These are phyloP conservation scores for Cryptococcus hybrid DNA, from an alignment of 1,284 basidiomycete genomes.

Conservation along the genomic window DNA sequence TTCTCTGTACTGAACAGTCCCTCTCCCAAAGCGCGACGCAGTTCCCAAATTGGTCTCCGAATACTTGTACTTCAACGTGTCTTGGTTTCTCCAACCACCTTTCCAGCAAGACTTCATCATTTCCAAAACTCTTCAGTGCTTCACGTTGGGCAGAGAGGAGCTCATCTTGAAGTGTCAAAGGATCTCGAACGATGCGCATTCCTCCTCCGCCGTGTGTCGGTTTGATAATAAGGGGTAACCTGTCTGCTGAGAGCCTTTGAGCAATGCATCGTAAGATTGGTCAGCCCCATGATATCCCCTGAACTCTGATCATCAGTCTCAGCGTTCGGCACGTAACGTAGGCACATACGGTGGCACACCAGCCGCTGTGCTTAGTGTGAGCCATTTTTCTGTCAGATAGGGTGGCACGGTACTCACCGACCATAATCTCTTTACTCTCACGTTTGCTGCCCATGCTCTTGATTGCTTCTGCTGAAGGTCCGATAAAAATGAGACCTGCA, in stretches of 20 bases:
- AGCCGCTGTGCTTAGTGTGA: constrained; percentile 57
- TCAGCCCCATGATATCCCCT: constrained; percentile 57
- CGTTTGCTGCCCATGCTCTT: constrained; percentile 63
- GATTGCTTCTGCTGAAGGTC: constrained; percentile 62
- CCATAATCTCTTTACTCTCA: constrained; percentile 77
- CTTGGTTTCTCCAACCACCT: constrained; percentile 79
- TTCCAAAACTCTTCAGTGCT: constrained; percentile 79
- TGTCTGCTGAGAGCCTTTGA: constrained; percentile 51
- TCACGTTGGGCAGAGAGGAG: constrained; percentile 83
- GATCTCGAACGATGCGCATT: constrained; percentile 60
- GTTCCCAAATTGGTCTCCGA: constrained; percentile 71
- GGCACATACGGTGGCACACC: constrained; percentile 61
- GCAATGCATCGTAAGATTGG: constrained; percentile 56
- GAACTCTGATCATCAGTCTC: constrained; percentile 7
- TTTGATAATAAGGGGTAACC: constrained; percentile 68
- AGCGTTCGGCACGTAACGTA: neutral
- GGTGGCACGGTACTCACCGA: constrained; percentile 53
- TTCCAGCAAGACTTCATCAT: constrained; percentile 80
- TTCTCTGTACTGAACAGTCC: constrained; percentile 89
- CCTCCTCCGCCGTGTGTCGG: constrained; percentile 71
- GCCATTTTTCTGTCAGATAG: neutral
- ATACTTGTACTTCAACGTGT: constrained; percentile 88
- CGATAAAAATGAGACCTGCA: constrained; percentile 61
- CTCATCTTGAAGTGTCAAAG: constrained; percentile 60
- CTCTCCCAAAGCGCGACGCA: constrained; percentile 88